Base-by-base conservation (phyloP, 345 rosid genomes). In the Brassica cretica region DNA sequence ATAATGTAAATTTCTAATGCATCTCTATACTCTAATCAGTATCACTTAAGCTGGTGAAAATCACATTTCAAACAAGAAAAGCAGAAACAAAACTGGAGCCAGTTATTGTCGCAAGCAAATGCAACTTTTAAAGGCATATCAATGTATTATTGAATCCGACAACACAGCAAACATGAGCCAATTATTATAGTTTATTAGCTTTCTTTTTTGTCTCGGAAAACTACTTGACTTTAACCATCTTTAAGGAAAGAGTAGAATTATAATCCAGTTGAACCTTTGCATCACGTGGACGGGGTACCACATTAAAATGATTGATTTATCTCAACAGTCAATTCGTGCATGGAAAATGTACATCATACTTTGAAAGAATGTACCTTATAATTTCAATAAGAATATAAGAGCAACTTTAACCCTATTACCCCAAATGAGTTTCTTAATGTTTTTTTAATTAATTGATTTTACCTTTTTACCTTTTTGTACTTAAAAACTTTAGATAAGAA, bases 81-180 rank as follows among this genome's bases (percentile, higher is more conserved):
- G 44, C 1, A 25, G 25, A 75, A 75, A 59, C 8, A 41, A 66
- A n/a, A 12, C 33, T 29, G 63, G 68, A 76, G n/a, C 32, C 73
- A 75, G 46, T 75, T 75, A 67, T 75, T 75, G 59, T 66, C 29
- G 60, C 73, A 58, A 39, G 51, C 19, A 58, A 39, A 41, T 75
- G 46, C 56, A 67, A 75, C 46, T 59, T 10, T 58, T 67, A 67
- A 58, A 58, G 60, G 10, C 32, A 59, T 16, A 41, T 58, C 12
- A 16, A 64, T 15, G 67, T 63, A 1, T 30, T 63, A 63, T 63
- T 63, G 11, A 4, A 64, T 64, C 19, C 67, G 67, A 64, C 44
- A 32, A 32, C 44, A 32, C 25, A 15, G 44, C 67, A 63, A 63
- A 63, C 44, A 63, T n/a, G 44, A 63, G 39, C 44, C 67, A 32